Evolutionary conservation across 768 basidiomycete genomes (phyloP), one percentile per base, ranked within the genome.

Genomic region (Serendipita sp.): DNA sequence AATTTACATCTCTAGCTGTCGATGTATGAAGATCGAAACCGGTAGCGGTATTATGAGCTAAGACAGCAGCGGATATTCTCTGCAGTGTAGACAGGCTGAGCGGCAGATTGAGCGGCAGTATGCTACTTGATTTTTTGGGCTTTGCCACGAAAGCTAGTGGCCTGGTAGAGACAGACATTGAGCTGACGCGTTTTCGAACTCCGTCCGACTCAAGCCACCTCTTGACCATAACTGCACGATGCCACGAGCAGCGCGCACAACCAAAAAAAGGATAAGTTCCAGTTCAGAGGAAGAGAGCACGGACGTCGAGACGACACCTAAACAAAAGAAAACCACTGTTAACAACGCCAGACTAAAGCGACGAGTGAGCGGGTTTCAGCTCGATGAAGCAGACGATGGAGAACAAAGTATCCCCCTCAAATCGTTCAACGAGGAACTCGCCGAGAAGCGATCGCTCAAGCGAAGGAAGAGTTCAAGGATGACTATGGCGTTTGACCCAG

Each of bases 401-500:
- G 27, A 60, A 29, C 48, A 52, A 8, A 10, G 55, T 5, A 60
- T 60, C 34, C 55, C 55, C 8, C 55, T 60, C 55, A 60, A 60
- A 60, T n/a, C 55, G n/a, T 60, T 60, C 55, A 60, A 60, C 34
- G 55, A 60, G 27, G 55, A 60, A 37, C 29, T 37, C 11, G 55
- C 55, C 16, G 55, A 60, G 55, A 60, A 60, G 18, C 55, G 55
- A 37, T 29, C 55, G 33, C 34, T 60, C 16, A 60, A 60, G 36
- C 55, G 55, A 8, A 16, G 55, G 31, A 60, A 60, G 2, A 60
- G 55, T 36, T 60, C 55, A 36, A 27, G 55, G 33, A 60, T 60
- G 55, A 60, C 55, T 10, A 60, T 60, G 55, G 55, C 55, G 55
- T 60, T 60, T 60, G 55, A 60, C 4, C 29, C 55, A n/a, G 16